These are phyloP conservation scores for Diplodia mutila DNA, from an alignment of 2,329 filamentous ascomycete genomes.

Conservation along the genomic window DNA sequence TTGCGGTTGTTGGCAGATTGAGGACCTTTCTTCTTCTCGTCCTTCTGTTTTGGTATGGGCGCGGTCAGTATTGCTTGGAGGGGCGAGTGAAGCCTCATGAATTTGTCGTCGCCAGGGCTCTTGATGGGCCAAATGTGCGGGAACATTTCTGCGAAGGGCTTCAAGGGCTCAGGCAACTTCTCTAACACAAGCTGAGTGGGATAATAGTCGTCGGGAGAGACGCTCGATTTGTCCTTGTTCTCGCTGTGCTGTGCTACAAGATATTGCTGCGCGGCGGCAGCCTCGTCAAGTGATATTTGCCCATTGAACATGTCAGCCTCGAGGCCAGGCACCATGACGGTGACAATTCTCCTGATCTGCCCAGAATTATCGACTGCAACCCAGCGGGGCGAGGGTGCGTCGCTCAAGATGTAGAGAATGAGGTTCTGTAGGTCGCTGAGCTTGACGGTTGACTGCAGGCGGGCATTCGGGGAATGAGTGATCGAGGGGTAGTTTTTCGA, in stretches of 20 bases:
- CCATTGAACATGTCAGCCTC: constrained; percentile 88
- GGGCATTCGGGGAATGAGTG: constrained; percentile 57
- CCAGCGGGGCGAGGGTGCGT: constrained; percentile 64
- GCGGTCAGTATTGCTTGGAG: constrained; percentile 81
- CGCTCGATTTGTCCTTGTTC: constrained; percentile 37
- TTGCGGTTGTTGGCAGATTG: constrained; percentile 65
- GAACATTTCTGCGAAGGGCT: constrained; percentile 80
- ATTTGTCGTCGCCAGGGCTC: constrained; percentile 82
- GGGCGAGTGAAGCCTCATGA: constrained; percentile 82
- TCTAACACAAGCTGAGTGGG: constrained; percentile 48
- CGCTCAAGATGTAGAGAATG: constrained; percentile 64
- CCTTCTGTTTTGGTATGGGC: constrained; percentile 69
- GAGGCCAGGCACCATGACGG: constrained; percentile 88
- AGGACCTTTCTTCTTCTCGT: constrained; percentile 66
- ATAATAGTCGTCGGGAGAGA: constrained; percentile 56
- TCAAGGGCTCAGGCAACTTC: constrained; percentile 48
- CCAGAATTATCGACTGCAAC: constrained; percentile 61
- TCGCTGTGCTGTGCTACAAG: constrained; percentile 29
- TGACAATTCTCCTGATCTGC: constrained; percentile 73
- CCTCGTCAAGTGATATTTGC: constrained; percentile 43
- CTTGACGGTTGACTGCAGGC: constrained; percentile 59
- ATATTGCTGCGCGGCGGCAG: constrained; percentile 14
- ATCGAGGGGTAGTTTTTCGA: constrained; percentile 58
- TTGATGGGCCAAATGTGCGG: constrained; percentile 86
- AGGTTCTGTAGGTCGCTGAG: constrained; percentile 63